phyloP scores from a whole-genome alignment of 2,329 filamentous ascomycete genomes.

The Neocatenulostroma microsporum region DNA sequence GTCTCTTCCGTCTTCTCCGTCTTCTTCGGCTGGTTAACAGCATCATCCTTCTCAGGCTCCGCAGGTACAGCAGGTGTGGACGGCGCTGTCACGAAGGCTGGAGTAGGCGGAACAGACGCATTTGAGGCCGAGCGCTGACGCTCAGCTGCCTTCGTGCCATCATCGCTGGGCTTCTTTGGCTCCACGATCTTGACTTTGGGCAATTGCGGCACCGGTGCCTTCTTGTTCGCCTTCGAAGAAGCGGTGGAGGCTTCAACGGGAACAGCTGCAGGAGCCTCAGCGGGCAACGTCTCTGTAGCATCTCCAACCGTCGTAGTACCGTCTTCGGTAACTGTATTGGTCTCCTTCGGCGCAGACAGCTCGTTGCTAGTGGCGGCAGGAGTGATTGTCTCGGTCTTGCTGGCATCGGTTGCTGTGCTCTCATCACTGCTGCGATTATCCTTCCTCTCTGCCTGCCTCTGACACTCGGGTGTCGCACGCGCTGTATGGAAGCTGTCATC shows the following conservation, averaged over 20 bases:
- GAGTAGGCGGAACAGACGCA: conserved; percentile 10
- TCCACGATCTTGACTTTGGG: conserved; percentile 9
- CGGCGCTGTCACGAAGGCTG: conserved; percentile 19
- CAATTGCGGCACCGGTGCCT: conserved; percentile 9
- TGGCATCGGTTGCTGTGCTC: conserved; percentile 1
- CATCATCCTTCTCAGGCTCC: background rate
- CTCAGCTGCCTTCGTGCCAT: background rate
- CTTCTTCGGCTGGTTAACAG: too few relatives aligned
- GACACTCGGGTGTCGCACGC: conserved; percentile 16
- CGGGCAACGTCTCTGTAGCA: too few relatives aligned
- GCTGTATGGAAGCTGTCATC: conserved; percentile 30
- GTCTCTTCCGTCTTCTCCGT: conserved; percentile 2
- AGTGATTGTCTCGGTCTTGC: too few relatives aligned
- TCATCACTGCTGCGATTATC: conserved; percentile 1
- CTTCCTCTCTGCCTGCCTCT: conserved; percentile 1
- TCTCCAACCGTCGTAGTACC: too few relatives aligned
- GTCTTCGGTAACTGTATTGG: too few relatives aligned
- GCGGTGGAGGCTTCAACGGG: background rate
- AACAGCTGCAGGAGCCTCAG: background rate
- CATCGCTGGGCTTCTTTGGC: background rate
- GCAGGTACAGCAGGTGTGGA: conserved; percentile 15
- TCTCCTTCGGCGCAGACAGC: too few relatives aligned
- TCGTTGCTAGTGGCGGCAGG: too few relatives aligned
- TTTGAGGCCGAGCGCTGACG: conserved; percentile 13
- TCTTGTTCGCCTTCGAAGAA: conserved; percentile 10